phyloP scores from a whole-genome alignment of 2,329 filamentous ascomycete genomes.

The Elsinoe fawcettii region DNA sequence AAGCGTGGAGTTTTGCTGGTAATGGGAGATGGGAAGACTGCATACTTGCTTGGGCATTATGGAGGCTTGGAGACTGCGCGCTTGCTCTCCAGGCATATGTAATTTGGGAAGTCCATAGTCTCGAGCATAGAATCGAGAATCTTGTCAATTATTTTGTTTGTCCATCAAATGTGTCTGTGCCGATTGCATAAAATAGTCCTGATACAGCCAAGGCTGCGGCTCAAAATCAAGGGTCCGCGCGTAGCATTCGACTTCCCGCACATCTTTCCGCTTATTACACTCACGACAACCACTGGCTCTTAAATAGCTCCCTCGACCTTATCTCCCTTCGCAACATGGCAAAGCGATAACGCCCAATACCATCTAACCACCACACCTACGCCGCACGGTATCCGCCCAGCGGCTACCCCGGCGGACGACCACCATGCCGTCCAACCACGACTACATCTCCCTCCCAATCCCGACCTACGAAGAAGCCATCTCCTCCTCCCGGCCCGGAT shows the following conservation, averaged over 20 bases:
- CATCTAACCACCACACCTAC: background rate
- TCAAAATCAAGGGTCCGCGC: background rate
- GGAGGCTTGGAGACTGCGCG: too few relatives aligned
- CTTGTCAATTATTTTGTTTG: background rate
- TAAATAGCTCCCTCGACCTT: background rate
- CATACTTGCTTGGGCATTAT: background rate
- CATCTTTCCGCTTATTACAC: background rate
- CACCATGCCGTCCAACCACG: slow-evolving; percentile 5
- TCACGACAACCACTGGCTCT: too few relatives aligned
- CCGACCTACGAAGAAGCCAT: slow-evolving; percentile 76
- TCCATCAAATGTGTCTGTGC: background rate
- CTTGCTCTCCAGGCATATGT: too few relatives aligned
- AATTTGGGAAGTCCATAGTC: background rate
- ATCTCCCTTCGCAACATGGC: background rate
- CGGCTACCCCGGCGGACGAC: background rate
- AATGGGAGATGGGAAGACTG: background rate
- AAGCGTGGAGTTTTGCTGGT: slow-evolving; percentile 5
- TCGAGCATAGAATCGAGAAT: background rate
- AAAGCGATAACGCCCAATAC: background rate
- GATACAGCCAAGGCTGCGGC: slow-evolving; percentile 1
- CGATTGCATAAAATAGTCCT: background rate
- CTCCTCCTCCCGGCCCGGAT: slow-evolving; percentile 48
- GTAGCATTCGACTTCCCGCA: background rate
- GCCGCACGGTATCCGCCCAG: background rate
- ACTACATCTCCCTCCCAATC: slow-evolving; percentile 53